Evolutionary conservation across 768 basidiomycete species (phyloP), one percentile per base, ranked within the genome.

Genomic region (Collybia sp.): DNA sequence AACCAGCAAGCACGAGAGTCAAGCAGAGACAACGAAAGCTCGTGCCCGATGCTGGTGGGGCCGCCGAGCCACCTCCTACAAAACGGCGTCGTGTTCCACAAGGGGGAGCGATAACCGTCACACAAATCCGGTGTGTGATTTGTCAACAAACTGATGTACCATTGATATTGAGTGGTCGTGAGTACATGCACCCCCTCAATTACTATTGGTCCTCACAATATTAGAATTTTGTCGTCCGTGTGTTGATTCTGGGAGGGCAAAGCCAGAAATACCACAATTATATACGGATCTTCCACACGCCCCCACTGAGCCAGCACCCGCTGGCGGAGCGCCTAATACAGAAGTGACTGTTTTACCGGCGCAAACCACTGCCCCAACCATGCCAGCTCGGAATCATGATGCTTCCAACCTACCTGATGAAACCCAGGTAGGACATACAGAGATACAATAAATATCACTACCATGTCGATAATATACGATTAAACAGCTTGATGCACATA

Each of bases 121-220:
- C 49, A 12, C 59, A 69, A 12, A 70, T 77, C 9, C 65, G 69
- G 30, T 89, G 86, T 51, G 64, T 73, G 33, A 64, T 76, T 5
- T 89, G 86, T 59, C 75, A 76, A 37, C 73, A 78, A 58, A 77
- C 73, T 12, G 83, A 85, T 55, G 86, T 88, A 12, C 87, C 87
- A 6, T 69, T 89, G n/a, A 77, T 88, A 43, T 70, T 82, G 58
- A 85, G 85, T 47, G 87, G 86, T 35, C 74, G 87, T 88, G 53
- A 73, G 85, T 73, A 18, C 5, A 44, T 42, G 42, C 6, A 6
- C 39, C 38, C 31, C 15, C 8, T 5, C 10, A 18, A 12, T 38
- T 15, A 33, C 4, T 35, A 12, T 33, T 31, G 20, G 16, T 13
- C n/a, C 40, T 18, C 17, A 45, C 25, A 19, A 40, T 40, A 9